Conservation (phyloP, 2,329 filamentous ascomycete genomes). For the Aspergillus costaricaensis region DNA sequence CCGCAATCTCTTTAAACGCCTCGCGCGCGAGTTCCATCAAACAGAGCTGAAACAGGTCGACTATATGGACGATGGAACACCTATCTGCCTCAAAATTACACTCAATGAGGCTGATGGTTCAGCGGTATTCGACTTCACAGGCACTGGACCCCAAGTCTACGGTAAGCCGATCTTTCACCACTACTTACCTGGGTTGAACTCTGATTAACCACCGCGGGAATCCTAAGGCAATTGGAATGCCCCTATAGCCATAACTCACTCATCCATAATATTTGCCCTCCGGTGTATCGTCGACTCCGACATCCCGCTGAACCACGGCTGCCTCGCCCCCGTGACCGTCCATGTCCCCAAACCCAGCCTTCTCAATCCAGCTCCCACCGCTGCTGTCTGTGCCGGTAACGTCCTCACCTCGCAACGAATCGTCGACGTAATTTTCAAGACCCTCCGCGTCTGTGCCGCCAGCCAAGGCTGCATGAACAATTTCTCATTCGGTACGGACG, state of each 20-base stretch:
- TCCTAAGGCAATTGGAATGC: neutral
- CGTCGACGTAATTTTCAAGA: conserved; percentile 75
- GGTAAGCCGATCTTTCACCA: neutral
- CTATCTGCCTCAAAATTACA: neutral
- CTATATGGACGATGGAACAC: neutral
- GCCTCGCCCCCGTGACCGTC: conserved; percentile 71
- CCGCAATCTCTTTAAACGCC: neutral
- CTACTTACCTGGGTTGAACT: neutral
- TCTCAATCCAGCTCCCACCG: conserved; percentile 69
- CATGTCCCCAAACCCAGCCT: conserved; percentile 70
- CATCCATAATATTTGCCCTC: neutral
- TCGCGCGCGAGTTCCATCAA: neutral
- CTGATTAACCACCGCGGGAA: neutral
- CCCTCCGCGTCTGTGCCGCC: conserved; percentile 74
- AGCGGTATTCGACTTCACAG: neutral
- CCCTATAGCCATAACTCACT: neutral
- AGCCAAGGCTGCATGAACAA: conserved; percentile 53
- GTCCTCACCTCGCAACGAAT: conserved; percentile 76
- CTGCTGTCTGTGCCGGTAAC: conserved; percentile 77
- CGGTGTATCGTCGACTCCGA: neutral
- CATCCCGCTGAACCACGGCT: neutral
- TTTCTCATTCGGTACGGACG: neutral
- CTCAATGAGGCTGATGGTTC: neutral
- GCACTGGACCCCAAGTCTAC: neutral
- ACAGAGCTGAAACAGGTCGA: neutral